A percentile compares a stretch with the other conserved stretches of the same genome.
Evolutionary conservation across 495 filamentous ascomycete species (phyloP).

Genomic region (Aspergillus ostianus): DNA sequence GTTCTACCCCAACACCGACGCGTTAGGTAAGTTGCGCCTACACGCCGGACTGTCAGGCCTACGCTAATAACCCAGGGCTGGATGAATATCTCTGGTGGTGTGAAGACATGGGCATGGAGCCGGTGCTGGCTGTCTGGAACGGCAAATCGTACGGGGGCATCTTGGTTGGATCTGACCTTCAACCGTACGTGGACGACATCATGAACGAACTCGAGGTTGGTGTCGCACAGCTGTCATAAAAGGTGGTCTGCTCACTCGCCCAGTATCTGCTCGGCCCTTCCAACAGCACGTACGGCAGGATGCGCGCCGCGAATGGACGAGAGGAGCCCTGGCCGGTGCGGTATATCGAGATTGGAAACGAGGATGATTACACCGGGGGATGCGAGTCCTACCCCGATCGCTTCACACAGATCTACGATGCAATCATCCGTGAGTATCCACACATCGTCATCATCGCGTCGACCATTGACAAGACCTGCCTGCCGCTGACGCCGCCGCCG

Average conservation of each 20-base stretch:
- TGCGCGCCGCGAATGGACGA: slow-evolving; percentile 45
- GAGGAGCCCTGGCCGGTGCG: slow-evolving; percentile 44
- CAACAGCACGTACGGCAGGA: slow-evolving; percentile 35
- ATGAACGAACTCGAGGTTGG: slow-evolving; percentile 60
- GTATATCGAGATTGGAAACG: slow-evolving; percentile 57
- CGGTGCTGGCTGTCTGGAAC: slow-evolving; percentile 57
- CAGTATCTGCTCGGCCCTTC: slow-evolving; percentile 32
- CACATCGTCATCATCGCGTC: slow-evolving; percentile 43
- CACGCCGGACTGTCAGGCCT: neutral
- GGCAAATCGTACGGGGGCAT: slow-evolving; percentile 59
- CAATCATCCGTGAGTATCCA: slow-evolving; percentile 45
- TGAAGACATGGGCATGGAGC: slow-evolving; percentile 59
- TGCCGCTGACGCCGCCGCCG: slow-evolving; percentile 28
- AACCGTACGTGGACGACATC: slow-evolving; percentile 52
- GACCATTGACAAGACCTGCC: slow-evolving; percentile 33
- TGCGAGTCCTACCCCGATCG: slow-evolving; percentile 44
- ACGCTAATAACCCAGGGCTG: slow-evolving; percentile 20
- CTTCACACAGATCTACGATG: slow-evolving; percentile 43
- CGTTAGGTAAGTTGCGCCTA: slow-evolving; percentile 42
- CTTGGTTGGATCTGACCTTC: slow-evolving; percentile 32
- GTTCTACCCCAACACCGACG: slow-evolving; percentile 61
- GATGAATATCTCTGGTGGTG: slow-evolving; percentile 66
- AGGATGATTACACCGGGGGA: slow-evolving; percentile 49
- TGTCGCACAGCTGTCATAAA: no score
- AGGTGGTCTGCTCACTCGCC: neutral